Evolutionary conservation across 2,329 filamentous ascomycete species (phyloP), one percentile per base, ranked within the genome.

Genomic region (Pezicula radicicola): DNA sequence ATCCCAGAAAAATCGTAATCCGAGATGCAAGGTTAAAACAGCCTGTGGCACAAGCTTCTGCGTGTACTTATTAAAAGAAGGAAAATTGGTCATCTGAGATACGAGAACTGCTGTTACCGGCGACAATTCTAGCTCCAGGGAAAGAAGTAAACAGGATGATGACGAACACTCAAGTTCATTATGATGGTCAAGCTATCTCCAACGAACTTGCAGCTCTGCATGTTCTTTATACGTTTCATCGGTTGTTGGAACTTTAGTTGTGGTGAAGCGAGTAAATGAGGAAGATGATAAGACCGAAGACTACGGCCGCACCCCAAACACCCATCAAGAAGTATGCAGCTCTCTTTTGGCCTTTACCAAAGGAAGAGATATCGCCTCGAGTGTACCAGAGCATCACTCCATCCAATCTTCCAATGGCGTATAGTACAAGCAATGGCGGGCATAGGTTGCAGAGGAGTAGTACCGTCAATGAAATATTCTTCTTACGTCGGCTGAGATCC

Each of bases 391-490:
- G 13, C 33, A 66, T 58, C 8, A 65, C 27, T 25, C 51, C 48
- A 48, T 67, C 63, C 19, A 66, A 50, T 15, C 48, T 30, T 39
- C 65, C 62, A 47, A 53, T 46, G 18, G 55, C 54, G 39, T 60
- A 64, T 6, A 65, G 48, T 3, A 65, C 36, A 10, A 66, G 50
- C 12, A 61, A 43, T 8, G 64, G 64, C 8, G 63, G 63, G 28
- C 65, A 62, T n/a, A 63, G 10, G 36, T 53, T 54, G 40, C 63
- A 66, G 2, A 65, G 10, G 33, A 46, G 35, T 5, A 67, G 49
- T 3, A 59, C 55, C n/a, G 51, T 35, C 18, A 48, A 54, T 15
- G 64, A 66, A 16, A 66, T 50, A 9, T 48, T 60, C 18, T 33
- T 48, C 44, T 57, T 61, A 10, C 53, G 51, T 5, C 49, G 27